phyloP scores from a whole-genome alignment of 306 rosid species.

The Malus sylvestris region DNA sequence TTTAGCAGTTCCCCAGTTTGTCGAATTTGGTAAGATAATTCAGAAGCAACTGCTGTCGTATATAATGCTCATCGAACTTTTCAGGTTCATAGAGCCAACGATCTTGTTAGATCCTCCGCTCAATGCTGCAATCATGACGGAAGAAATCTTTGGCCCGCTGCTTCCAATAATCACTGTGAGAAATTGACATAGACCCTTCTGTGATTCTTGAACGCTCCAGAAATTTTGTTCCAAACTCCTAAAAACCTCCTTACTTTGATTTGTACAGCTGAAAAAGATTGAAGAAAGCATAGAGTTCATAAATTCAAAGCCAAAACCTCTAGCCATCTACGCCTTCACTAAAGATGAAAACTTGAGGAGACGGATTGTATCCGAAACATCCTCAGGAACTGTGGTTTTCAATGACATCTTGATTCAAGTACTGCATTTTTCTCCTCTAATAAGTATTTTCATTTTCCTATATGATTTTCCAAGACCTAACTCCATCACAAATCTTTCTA shows the following conservation, averaged over 20 bases:
- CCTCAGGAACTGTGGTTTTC: conserved; percentile 81
- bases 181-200: background rate
- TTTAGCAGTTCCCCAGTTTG: background rate
- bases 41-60: background rate
- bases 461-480: background rate
- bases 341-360: conserved; percentile 53
- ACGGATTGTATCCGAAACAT: conserved; percentile 57
- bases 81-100: conserved; percentile 84
- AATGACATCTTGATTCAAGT: conserved; percentile 79
- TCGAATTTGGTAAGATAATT: background rate
- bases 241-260: background rate
- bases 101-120: conserved; percentile 83
- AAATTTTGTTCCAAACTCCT: background rate
- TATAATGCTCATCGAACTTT: conserved; percentile 2
- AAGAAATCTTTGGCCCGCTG: conserved; percentile 88
- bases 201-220: background rate
- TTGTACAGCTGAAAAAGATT: conserved; percentile 55
- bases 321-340: conserved; percentile 77
- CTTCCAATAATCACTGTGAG: conserved; percentile 91
- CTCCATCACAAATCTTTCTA: conserved; percentile 20
- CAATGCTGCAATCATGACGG: conserved; percentile 58
- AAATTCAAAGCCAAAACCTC: conserved; percentile 78
- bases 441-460: background rate
- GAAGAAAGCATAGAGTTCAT: conserved; percentile 64
- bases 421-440: conserved; percentile 10